Conservation (phyloP, 192 early-diverging fungal genomes). For the Mortierella alpina region DNA sequence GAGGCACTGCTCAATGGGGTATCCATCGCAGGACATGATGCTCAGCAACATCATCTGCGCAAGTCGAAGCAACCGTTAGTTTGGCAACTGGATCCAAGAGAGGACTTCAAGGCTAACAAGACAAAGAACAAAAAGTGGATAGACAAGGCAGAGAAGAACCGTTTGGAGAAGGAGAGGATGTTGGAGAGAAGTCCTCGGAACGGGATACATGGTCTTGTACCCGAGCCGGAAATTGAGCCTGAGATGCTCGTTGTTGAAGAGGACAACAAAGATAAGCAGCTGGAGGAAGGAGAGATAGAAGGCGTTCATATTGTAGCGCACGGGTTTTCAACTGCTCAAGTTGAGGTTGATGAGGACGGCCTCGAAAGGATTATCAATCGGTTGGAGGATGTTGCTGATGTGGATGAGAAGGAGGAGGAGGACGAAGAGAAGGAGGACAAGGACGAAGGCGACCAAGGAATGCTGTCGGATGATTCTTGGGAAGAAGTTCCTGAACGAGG, state of each 20-base stretch:
- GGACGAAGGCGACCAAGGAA: constrained; percentile 7
- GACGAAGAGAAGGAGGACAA: not conserved
- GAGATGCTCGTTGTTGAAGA: not conserved
- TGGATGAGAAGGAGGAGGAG: constrained; percentile 5
- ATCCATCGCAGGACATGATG: constrained; percentile 3
- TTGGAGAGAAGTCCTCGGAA: constrained; percentile 16
- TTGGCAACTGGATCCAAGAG: constrained; percentile 45
- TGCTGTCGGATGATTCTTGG: constrained; percentile 41
- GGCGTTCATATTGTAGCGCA: not conserved
- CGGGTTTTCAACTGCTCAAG: not conserved
- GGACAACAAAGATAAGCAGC: constrained; percentile 16
- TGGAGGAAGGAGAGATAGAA: not conserved
- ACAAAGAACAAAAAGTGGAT: constrained; percentile 35
- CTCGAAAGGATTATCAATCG: constrained; percentile 10
- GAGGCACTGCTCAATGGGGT: not conserved
- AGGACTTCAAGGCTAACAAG: constrained; percentile 46
- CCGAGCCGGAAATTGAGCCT: constrained; percentile 12
- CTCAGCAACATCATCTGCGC: constrained; percentile 10
- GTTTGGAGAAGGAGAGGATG: constrained; percentile 2
- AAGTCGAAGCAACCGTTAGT: constrained; percentile 29
- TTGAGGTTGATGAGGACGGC: constrained; percentile 2
- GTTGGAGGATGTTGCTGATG: not conserved
- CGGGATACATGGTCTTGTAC: constrained; percentile 22
- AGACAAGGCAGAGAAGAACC: not conserved
- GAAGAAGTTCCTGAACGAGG: constrained; percentile 34